These are phyloP conservation scores for Beauveria sp. DNA, from an alignment of 2,329 filamentous ascomycete species.

Conservation along the genomic window DNA sequence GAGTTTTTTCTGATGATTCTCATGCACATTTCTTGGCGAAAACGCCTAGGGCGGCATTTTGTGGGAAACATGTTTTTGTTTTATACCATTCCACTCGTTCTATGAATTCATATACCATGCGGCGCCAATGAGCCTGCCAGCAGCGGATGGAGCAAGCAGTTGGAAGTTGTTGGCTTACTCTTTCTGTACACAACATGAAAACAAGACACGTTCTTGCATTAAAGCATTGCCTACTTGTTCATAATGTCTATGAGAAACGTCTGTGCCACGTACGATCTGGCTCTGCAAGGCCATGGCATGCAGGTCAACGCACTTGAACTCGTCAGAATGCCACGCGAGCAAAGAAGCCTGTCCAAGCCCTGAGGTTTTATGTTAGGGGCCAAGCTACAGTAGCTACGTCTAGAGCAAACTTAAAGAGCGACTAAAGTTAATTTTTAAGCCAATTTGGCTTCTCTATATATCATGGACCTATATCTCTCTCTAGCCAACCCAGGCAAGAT, in stretches of 20 bases:
- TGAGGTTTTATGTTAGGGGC: too few species aligned
- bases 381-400: too few species aligned
- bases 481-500: not conserved
- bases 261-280: not conserved
- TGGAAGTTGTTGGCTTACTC: not conserved
- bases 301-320: not conserved
- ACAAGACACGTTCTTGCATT: not conserved
- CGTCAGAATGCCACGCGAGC: not conserved
- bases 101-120: slow-evolving; percentile 2
- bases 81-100: slow-evolving; percentile 9
- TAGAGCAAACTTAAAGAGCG: not conserved
- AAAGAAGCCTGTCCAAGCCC: not conserved
- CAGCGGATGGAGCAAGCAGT: not conserved
- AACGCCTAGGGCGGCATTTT: not conserved
- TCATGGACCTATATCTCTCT: not conserved
- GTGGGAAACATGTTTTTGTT: not conserved
- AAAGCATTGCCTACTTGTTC: not conserved
- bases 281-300: not conserved
- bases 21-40: not conserved
- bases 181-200: not conserved
- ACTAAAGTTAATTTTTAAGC: slow-evolving; percentile 4
- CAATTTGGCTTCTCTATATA: not conserved
- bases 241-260: not conserved
- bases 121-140: not conserved
- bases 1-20: not conserved